Base-by-base conservation (phyloP, 148 eudicot species). In the Vaccinium macrocarpon region DNA sequence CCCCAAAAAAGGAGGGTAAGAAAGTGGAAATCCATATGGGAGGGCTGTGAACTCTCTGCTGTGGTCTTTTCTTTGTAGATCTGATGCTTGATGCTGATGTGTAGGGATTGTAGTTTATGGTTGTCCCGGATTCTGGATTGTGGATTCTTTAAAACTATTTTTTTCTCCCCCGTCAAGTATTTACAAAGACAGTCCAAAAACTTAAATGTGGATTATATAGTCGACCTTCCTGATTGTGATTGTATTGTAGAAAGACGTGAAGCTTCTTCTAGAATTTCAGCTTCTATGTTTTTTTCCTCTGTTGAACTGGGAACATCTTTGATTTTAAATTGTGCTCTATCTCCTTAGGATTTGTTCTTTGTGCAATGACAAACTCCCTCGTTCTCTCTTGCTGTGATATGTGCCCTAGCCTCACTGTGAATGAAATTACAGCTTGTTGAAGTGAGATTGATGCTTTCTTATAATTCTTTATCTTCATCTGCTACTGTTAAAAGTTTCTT, bases 41-140 rank as follows among this genome's bases (percentile, higher is more conserved):
- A 32, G 50, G 66, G 64, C 49, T 35, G 62, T 79, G 68, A 32
- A 32, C 81, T 9, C 59, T 19, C 53, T 50, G 9, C 38, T 77
- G 8, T 77, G 38, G 4, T 23, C 5, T 25, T 79, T 32, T 56
- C 23, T 32, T 55, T 56, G 50, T 42, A 38, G 72, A 59, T 42
- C 50, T 50, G 73, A 59, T 81, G 73, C 49, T 72, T 35, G 21
- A 72, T 72, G 76, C 82, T 81, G 73, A 38, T 59, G 73, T 25
- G 14, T 62, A n/a, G 74, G 55, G 4, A 14, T n/a, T 62, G 6
- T 80, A 21, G 82, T 80, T 32, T 59, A 57, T 19, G 49, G 50
- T 32, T 19, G 64, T 9, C 70, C 13, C 15, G 35, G 7, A 38
- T 35, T 64, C 70, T 18, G 21, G 38, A 79, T 6, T 32, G 57